Conservation (phyloP, 2,329 filamentous ascomycete species). For the Alternaria postmessia region DNA sequence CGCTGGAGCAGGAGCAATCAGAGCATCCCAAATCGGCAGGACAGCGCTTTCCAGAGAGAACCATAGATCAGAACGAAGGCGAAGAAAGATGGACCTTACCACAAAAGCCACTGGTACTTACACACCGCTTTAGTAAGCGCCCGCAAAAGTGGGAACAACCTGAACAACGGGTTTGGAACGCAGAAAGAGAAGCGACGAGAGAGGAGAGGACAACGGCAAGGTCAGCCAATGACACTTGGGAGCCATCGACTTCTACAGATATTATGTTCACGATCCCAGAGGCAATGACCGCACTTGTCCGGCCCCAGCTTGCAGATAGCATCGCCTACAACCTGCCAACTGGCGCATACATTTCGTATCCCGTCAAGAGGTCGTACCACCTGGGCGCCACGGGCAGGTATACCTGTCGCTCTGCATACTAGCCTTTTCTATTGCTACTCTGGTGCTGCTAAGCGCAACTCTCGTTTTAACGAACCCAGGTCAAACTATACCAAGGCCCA, state of each 20-base stretch:
- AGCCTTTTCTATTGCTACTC: conserved; percentile 18
- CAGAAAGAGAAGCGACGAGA: neutral
- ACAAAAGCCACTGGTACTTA: neutral
- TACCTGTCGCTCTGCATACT: neutral
- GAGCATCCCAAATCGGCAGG: neutral
- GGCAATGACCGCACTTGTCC: conserved; percentile 14
- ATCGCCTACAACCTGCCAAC: conserved; percentile 15
- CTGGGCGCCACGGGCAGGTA: conserved; percentile 25
- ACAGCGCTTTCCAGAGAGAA: neutral
- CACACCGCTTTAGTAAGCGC: neutral
- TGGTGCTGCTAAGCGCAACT: conserved; percentile 3
- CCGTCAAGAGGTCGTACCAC: conserved; percentile 20
- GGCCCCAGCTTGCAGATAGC: neutral
- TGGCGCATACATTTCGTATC: conserved; percentile 18
- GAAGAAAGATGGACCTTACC: neutral
- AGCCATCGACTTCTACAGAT: neutral
- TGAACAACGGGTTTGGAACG: neutral
- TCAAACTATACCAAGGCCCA: neutral
- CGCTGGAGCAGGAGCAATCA: neutral
- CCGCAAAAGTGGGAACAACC: neutral
- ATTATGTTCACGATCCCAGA: conserved; percentile 23
- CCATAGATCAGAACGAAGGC: neutral
- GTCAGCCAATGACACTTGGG: neutral
- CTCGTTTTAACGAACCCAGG: neutral
- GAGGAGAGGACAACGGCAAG: neutral